Evolutionary conservation across 2,329 filamentous ascomycete species (phyloP).

Genomic region (Stenocarpella maydis): DNA sequence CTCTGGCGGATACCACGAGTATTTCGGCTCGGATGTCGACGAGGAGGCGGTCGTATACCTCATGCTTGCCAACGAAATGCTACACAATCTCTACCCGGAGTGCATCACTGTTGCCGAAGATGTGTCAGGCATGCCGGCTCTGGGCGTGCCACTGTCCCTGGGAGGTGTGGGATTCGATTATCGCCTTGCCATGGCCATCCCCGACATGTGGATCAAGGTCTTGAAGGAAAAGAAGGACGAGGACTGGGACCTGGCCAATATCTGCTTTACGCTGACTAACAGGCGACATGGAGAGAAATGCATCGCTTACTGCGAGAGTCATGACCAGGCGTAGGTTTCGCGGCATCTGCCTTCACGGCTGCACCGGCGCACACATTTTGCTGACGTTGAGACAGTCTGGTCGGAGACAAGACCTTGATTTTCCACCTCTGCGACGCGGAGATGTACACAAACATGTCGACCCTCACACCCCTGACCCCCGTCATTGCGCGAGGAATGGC

Average conservation of each 20-base stretch:
- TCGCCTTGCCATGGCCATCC: conserved; percentile 94
- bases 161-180: conserved; percentile 98
- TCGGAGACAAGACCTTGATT: conserved; percentile 95
- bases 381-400: conserved; percentile 67
- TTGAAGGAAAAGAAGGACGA: conserved; percentile 92
- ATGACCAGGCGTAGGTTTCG: conserved; percentile 90
- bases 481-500: conserved; percentile 90
- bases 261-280: conserved; percentile 90
- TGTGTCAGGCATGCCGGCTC: conserved; percentile 97
- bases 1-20: conserved; percentile 97
- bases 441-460: conserved; percentile 98
- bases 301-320: conserved; percentile 95
- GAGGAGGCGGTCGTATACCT: conserved; percentile 95
- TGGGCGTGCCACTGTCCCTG: conserved; percentile 84
- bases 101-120: conserved; percentile 95
- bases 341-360: not conserved
- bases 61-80: conserved; percentile 95
- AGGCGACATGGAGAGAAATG: conserved; percentile 96
- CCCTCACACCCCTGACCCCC: conserved; percentile 81
- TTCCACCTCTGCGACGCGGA: conserved; percentile 98
- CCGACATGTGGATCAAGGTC: conserved; percentile 99
- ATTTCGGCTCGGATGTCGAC: conserved; percentile 89
- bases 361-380: not conserved
- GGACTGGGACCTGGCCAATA: conserved; percentile 88
- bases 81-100: conserved; percentile 88